Evolutionary conservation across 2,329 filamentous ascomycete genomes (phyloP), one percentile per base, ranked within the genome.

Genomic region (Erysiphe pulchra): DNA sequence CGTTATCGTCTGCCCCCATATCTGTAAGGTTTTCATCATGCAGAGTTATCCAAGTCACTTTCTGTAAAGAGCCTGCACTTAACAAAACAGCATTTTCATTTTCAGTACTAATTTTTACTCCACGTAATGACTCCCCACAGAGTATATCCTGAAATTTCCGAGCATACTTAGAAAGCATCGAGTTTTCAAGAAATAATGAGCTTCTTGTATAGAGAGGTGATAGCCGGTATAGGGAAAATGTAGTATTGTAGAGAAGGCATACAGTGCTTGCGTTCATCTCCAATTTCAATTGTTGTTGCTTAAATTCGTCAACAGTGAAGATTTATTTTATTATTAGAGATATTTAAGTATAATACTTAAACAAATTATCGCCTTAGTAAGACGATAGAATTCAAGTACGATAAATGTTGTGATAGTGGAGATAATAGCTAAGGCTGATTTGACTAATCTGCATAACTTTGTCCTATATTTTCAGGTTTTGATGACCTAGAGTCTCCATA

Each of bases 211-310:
- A 62, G 14, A 67, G 59, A 4, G 65, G 64, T n/a, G 65, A 66
- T 12, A 64, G 46, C 48, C 65, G 63, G 48, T 64, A 62, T 47
- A 65, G 54, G 20, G 53, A 58, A 53, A 62, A 66, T 9, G 62
- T 65, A 17, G 61, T 60, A 50, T 61, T 60, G 56, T 66, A 67
- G 45, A 68, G 60, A 13, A 64, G 65, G 50, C 67, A 58, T 32
- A 8, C 13, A 32, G 20, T 24, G 6, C 20, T 6, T 24, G 20
- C 20, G 20, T 24, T 24, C 20, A 24, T 24, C 6, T 24, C 20
- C 20, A 24, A 24, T 24, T 24, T 24, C 6, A 24, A 24, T 24
- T 3, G 20, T 24, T 24, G 6, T 3, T n/a, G n/a, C n/a, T 24
- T 24, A 24, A 24, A 24, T 24, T 24, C 20, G 6, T 24, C 20